These are phyloP conservation scores for Abrus precatorius DNA, from an alignment of 306 rosid species.

Conservation along the genomic window DNA sequence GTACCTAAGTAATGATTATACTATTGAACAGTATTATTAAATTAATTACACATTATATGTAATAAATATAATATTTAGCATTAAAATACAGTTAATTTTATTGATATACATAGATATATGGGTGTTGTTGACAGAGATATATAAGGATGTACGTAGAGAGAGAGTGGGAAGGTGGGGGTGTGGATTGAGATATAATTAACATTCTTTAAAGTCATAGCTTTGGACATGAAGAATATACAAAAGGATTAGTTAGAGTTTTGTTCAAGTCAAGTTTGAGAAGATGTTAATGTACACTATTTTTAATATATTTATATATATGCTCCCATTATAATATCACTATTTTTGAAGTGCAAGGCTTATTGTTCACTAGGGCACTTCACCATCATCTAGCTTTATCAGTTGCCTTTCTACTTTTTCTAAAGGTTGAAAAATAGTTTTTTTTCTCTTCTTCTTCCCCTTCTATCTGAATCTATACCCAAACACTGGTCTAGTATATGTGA, in stretches of 20 bases:
- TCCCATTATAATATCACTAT: slow-evolving; percentile 26
- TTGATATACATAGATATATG: too few relatives aligned
- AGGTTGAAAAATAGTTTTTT: slow-evolving; percentile 47
- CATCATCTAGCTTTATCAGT: slow-evolving; percentile 7
- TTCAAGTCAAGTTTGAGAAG: slow-evolving; percentile 28
- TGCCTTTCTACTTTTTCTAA: slow-evolving; percentile 36
- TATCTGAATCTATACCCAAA: background rate
- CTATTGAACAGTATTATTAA: too few relatives aligned
- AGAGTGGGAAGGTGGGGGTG: background rate
- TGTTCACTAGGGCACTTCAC: slow-evolving; percentile 49
- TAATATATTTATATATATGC: background rate
- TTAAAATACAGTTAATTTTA: too few relatives aligned
- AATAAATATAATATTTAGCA: too few relatives aligned
- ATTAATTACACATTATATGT: too few relatives aligned
- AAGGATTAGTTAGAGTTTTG: slow-evolving; percentile 47
- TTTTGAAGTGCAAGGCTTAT: slow-evolving; percentile 49
- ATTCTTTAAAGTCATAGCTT: slow-evolving; percentile 20
- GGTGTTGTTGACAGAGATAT: too few relatives aligned
- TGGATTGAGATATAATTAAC: background rate
- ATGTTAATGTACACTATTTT: background rate
- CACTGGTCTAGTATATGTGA: slow-evolving; percentile 37
- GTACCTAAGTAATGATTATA: too few relatives aligned
- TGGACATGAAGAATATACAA: slow-evolving; percentile 16
- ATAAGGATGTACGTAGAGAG: background rate
- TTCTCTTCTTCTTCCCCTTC: background rate